phyloP scores from a whole-genome alignment of 306 rosid genomes.

The Pyrus betulifolia region DNA sequence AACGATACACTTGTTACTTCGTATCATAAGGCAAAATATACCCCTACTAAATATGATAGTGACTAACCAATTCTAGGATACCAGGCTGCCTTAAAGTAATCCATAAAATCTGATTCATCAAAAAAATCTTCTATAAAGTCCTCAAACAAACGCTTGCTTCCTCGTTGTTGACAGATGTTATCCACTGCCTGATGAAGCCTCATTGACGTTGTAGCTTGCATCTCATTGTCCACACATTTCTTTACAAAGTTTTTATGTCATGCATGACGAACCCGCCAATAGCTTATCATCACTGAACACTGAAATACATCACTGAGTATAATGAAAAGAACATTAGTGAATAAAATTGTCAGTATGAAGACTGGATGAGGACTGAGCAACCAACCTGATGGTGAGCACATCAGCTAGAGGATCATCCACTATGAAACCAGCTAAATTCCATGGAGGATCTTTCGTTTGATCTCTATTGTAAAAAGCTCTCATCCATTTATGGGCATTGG shows the following conservation, averaged over 20 bases:
- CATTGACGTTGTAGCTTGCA: conserved; percentile 58
- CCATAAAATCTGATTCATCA: conserved; percentile 62
- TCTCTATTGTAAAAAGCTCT: conserved; percentile 82
- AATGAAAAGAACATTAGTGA: neutral
- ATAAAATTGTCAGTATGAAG: neutral
- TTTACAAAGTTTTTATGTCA: conserved; percentile 76
- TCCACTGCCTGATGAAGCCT: conserved; percentile 57
- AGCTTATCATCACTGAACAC: conserved; percentile 56
- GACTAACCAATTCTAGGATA: conserved; percentile 69
- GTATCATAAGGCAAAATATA: conserved; percentile 1
- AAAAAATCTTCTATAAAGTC: conserved; percentile 62
- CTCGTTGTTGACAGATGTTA: conserved; percentile 45
- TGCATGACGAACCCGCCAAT: conserved; percentile 77
- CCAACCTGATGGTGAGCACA: conserved; percentile 65
- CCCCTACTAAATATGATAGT: conserved; percentile 12
- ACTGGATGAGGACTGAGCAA: neutral
- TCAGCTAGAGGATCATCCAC: conserved; percentile 80
- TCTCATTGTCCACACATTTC: conserved; percentile 43
- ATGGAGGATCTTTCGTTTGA: conserved; percentile 65
- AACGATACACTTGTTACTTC: neutral
- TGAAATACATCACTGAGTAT: conserved; percentile 79
- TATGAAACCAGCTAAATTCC: conserved; percentile 79
- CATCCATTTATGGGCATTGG: conserved; percentile 82
- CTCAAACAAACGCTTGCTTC: conserved; percentile 44
- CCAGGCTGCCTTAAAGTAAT: conserved; percentile 86